Conservation (phyloP, 1,284 basidiomycete species). For the Cryptococcus sp. region DNA sequence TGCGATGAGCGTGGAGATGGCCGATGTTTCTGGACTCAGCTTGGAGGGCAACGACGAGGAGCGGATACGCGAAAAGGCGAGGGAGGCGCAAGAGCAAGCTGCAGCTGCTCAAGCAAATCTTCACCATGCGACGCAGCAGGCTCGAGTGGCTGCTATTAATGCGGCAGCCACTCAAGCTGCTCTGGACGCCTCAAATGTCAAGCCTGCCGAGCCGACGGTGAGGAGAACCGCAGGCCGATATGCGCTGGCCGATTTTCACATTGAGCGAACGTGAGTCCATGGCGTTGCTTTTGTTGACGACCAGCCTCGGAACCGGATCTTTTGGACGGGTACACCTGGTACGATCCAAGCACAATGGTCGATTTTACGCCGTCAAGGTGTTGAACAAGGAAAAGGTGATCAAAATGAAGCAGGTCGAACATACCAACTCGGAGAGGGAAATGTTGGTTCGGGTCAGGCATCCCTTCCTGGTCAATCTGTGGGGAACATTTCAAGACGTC, state of each 20-base stretch:
- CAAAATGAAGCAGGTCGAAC: slow-evolving; percentile 92
- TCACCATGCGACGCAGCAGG: slow-evolving; percentile 46
- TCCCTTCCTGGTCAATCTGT: slow-evolving; percentile 95
- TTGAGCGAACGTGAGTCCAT: slow-evolving; percentile 48
- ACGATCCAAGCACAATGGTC: slow-evolving; percentile 82
- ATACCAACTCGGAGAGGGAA: slow-evolving; percentile 91
- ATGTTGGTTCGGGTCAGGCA: slow-evolving; percentile 87
- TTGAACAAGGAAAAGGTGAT: slow-evolving; percentile 91
- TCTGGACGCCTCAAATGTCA: slow-evolving; percentile 22
- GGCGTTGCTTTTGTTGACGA: not conserved
- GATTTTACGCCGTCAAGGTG: slow-evolving; percentile 93
- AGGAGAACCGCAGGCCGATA: slow-evolving; percentile 52
- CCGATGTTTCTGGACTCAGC: slow-evolving; percentile 31
- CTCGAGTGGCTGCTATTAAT: slow-evolving; percentile 47
- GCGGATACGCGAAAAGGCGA: slow-evolving; percentile 42
- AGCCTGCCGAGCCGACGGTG: slow-evolving; percentile 16
- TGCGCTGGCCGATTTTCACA: slow-evolving; percentile 50
- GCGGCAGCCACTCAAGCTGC: slow-evolving; percentile 46
- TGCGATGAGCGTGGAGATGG: slow-evolving; percentile 41
- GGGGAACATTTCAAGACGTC: slow-evolving; percentile 94
- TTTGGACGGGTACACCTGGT: slow-evolving; percentile 93
- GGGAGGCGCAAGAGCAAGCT: slow-evolving; percentile 46
- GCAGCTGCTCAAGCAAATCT: slow-evolving; percentile 44
- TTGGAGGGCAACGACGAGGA: slow-evolving; percentile 32
- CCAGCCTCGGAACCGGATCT: slow-evolving; percentile 74